A percentile compares a stretch with the other conserved stretches of the same genome.
These are phyloP conservation scores for Lipomyces oligophaga DNA, from an alignment of 805 yeast species.

Conservation along the genomic window DNA sequence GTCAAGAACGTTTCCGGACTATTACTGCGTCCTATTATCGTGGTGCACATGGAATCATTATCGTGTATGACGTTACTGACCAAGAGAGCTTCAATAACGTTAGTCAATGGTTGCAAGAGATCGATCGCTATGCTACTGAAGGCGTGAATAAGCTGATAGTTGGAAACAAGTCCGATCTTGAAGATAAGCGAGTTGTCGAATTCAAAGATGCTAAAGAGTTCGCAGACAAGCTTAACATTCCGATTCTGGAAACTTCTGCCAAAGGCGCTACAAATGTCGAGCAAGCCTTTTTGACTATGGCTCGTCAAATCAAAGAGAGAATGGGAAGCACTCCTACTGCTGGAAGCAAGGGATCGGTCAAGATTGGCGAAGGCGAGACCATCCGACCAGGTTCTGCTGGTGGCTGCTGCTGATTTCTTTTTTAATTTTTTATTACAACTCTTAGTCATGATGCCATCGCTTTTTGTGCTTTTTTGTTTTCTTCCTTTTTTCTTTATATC, in stretches of 20 bases:
- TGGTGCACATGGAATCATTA: slow-evolving; percentile 98
- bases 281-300: slow-evolving; percentile 98
- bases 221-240: slow-evolving; percentile 91
- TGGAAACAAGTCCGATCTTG: slow-evolving; percentile 93
- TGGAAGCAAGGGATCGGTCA: slow-evolving; percentile 42
- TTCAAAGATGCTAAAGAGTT: slow-evolving; percentile 95
- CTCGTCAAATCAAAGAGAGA: slow-evolving; percentile 94
- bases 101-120: slow-evolving; percentile 97
- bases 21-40: slow-evolving; percentile 96
- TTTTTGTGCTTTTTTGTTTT: too few species aligned
- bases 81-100: slow-evolving; percentile 84
- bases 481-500: too few species aligned
- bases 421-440: not conserved
- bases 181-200: slow-evolving; percentile 92
- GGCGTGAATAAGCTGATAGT: slow-evolving; percentile 94
- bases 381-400: slow-evolving; percentile 41
- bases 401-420: slow-evolving; percentile 41
- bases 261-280: slow-evolving; percentile 94
- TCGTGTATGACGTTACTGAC: slow-evolving; percentile 96
- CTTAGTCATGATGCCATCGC: not conserved
- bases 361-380: slow-evolving; percentile 41
- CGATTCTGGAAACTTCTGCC: slow-evolving; percentile 95
- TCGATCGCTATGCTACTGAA: slow-evolving; percentile 96
- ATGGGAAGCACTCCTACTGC: slow-evolving; percentile 60
- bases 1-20: slow-evolving; percentile 97